These are phyloP conservation scores for Argentina anserina DNA, from an alignment of 306 rosid species.

Conservation along the genomic window DNA sequence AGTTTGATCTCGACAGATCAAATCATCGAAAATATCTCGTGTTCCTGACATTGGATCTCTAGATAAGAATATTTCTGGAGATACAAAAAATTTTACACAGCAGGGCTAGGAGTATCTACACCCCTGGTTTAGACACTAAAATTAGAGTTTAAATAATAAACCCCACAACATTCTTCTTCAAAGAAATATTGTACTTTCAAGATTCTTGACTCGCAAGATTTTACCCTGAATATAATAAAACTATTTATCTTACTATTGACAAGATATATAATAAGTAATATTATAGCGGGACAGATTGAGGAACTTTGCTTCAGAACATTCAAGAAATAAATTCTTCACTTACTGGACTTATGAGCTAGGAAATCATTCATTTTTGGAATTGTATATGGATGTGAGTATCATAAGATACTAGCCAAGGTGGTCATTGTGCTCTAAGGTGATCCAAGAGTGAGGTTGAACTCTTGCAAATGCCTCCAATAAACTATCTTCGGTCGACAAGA, in stretches of 20 bases:
- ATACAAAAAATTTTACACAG: no score
- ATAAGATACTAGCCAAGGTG: neutral
- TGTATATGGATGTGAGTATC: neutral
- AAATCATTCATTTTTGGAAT: neutral
- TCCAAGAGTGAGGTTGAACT: slow-evolving; percentile 3
- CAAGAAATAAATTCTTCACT: slow-evolving; percentile 10
- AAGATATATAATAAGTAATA: no score
- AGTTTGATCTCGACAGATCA: no score
- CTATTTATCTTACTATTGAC: neutral
- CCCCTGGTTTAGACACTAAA: neutral
- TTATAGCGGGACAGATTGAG: neutral
- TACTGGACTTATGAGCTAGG: neutral
- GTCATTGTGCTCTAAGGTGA: slow-evolving; percentile 33
- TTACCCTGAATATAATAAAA: neutral
- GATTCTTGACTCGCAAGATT: neutral
- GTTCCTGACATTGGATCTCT: neutral
- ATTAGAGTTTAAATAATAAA: neutral
- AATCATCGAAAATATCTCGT: neutral
- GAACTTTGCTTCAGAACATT: neutral
- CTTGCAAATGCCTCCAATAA: slow-evolving; percentile 26
- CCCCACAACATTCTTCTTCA: neutral
- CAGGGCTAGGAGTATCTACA: neutral
- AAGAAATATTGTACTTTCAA: neutral
- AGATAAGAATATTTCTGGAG: neutral
- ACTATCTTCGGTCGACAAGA: slow-evolving; percentile 11